Percentiles rank a stretch among this genome's conserved stretches.
Evolutionary conservation across 1,284 basidiomycete species (phyloP).

Genomic region (Wallemia mellicola): DNA sequence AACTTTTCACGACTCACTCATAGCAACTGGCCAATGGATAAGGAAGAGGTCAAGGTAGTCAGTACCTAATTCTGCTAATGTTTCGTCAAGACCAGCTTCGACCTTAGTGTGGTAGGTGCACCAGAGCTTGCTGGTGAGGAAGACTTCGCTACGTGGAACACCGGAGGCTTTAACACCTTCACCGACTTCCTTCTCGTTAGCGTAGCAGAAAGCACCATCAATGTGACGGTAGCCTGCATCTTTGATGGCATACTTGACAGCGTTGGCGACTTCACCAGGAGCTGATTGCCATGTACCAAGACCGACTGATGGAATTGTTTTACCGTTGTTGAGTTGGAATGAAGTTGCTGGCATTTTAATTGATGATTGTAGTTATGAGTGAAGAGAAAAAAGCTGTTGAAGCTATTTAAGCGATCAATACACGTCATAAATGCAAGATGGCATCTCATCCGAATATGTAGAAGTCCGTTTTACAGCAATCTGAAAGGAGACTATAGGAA

Average conservation of each 20-base stretch:
- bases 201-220: conserved; percentile 41
- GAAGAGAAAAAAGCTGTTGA: background rate
- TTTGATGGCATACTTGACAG: conserved; percentile 41
- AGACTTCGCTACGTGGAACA: conserved; percentile 46
- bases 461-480: too few relatives aligned
- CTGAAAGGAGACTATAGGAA: too few relatives aligned
- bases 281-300: conserved; percentile 54
- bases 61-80: conserved; percentile 35
- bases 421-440: background rate
- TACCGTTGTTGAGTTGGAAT: conserved; percentile 32
- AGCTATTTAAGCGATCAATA: background rate
- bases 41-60: conserved; percentile 49
- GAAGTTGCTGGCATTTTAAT: background rate
- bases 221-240: conserved; percentile 44
- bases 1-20: too few relatives aligned
- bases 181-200: conserved; percentile 54
- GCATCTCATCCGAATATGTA: too few relatives aligned
- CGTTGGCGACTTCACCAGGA: conserved; percentile 42
- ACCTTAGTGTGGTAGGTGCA: background rate
- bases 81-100: conserved; percentile 37
- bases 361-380: background rate
- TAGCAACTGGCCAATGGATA: conserved; percentile 58
- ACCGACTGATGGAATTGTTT: conserved; percentile 35
- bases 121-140: conserved; percentile 37
- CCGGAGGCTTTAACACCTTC: conserved; percentile 47